phyloP scores from a whole-genome alignment of 2,329 filamentous ascomycete genomes.

The Gremmenia infestans region DNA sequence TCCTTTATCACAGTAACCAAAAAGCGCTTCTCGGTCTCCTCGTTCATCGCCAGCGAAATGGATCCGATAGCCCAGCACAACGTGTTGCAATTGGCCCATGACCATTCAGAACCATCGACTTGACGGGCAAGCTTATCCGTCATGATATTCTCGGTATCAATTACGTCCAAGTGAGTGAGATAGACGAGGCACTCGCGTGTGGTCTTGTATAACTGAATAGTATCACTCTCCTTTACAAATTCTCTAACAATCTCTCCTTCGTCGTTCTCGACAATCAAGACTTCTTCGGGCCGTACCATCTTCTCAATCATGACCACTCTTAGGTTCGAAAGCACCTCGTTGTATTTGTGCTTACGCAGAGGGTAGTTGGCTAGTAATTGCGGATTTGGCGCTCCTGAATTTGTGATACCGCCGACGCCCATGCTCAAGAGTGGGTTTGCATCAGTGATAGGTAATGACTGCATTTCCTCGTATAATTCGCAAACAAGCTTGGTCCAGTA shows the following conservation, averaged over 20 bases:
- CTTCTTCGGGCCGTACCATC: conserved; percentile 98
- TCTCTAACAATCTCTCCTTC: conserved; percentile 98
- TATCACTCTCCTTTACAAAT: conserved; percentile 99
- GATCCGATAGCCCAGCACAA: conserved; percentile 99
- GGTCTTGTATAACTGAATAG: conserved; percentile 98
- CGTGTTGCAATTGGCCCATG: conserved; percentile 99
- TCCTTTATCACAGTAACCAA: conserved; percentile 98
- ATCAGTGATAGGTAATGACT: conserved; percentile 88
- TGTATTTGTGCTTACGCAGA: conserved; percentile 96
- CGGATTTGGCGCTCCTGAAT: conserved; percentile 81
- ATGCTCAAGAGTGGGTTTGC: conserved; percentile 84
- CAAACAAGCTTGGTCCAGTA: conserved; percentile 99
- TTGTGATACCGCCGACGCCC: conserved; percentile 63
- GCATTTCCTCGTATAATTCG: conserved; percentile 98
- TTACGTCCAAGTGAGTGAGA: conserved; percentile 92
- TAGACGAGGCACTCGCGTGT: conserved; percentile 96
- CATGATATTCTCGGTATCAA: conserved; percentile 98
- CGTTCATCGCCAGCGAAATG: conserved; percentile 98
- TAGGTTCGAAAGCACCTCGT: conserved; percentile 87
- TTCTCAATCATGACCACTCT: conserved; percentile 99
- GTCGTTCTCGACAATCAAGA: conserved; percentile 98
- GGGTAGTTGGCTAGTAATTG: conserved; percentile 83
- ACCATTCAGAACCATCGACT: conserved; percentile 95
- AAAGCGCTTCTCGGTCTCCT: conserved; percentile 98
- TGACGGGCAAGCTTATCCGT: conserved; percentile 95